Evolutionary conservation across 208 protist genomes (phyloP), one percentile per base, ranked within the genome.

Genomic region (Trypanosoma caninum): DNA sequence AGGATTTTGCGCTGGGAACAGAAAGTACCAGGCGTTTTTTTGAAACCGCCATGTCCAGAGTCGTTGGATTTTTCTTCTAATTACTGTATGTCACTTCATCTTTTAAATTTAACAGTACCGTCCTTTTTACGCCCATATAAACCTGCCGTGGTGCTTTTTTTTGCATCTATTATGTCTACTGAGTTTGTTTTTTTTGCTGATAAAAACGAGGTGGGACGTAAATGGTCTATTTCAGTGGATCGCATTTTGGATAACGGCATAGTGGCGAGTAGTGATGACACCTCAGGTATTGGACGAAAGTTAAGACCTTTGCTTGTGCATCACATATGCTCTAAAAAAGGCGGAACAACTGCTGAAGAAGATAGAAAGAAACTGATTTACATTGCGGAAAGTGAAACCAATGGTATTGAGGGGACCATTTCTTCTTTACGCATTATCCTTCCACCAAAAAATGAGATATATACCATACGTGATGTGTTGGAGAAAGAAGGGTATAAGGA

Each of bases 341-440:
- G 35, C 2, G 53, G 37, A 25, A 18, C 31, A 30, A 14, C 0
- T 22, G 16, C n/a, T 30, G 25, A 38, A 13, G 2, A 14, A 3
- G 31, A 25, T 16, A 67, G 40, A 33, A 40, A 51, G 16, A 58
- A 59, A 25, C 30, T 67, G 20, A 44, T 67, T 35, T 7, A 50
- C 2, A 18, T 44, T 14, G 40, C 16, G 11, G 20, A 57, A 52
- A 59, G 11, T 14, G 22, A 11, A 37, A 14, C 14, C 11, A 23
- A 33, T 51, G 30, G 34, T 41, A 18, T 59, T 23, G 51, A 5
- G 16, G 53, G 61, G 3, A 30, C 13, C 14, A n/a, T 64, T 7
- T 33, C 40, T 18, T 58, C 58, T 9, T 35, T 69, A 28, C 80
- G 72, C 69, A 35, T 84, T 35, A 31, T 80, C n/a, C 54, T 75